These are phyloP conservation scores for Amanita fuliginea DNA, from an alignment of 768 basidiomycete species.

Conservation along the genomic window DNA sequence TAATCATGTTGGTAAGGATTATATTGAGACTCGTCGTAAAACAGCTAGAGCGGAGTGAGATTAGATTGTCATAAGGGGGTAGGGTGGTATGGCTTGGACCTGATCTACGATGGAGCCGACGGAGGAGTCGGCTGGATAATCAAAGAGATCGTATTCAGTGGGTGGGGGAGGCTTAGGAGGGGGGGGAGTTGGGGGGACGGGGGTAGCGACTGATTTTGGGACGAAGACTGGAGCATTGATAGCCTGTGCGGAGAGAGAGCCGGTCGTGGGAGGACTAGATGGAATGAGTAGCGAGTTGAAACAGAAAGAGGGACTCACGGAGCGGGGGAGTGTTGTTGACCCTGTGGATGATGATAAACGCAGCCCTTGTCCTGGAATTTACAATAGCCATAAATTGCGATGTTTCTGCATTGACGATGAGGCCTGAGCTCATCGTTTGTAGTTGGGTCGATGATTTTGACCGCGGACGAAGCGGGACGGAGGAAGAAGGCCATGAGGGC, in stretches of 20 bases:
- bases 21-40: constrained; percentile 7
- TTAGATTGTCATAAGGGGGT: not conserved
- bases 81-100: constrained; percentile 10
- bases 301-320: no score
- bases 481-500: constrained; percentile 57
- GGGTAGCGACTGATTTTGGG: constrained; percentile 38
- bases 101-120: constrained; percentile 19
- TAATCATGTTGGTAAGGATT: constrained; percentile 7
- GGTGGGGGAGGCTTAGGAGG: not conserved
- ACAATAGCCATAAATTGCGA: constrained; percentile 82
- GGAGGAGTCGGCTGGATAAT: constrained; percentile 5
- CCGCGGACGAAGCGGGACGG: constrained; percentile 50
- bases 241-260: constrained; percentile 44
- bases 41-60: constrained; percentile 1
- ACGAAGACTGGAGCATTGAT: constrained; percentile 82
- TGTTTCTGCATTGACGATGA: constrained; percentile 81
- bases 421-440: constrained; percentile 33
- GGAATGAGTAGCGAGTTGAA: constrained; percentile 3
- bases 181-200: constrained; percentile 19
- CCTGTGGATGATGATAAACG: constrained; percentile 70
- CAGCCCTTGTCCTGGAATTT: constrained; percentile 84
- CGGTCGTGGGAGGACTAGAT: constrained; percentile 20
- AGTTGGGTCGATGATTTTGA: constrained; percentile 39
- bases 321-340: constrained; percentile 11
- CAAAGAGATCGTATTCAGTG: no score